phyloP scores from a whole-genome alignment of 1,284 basidiomycete species.

The Trichosporon inkin region DNA sequence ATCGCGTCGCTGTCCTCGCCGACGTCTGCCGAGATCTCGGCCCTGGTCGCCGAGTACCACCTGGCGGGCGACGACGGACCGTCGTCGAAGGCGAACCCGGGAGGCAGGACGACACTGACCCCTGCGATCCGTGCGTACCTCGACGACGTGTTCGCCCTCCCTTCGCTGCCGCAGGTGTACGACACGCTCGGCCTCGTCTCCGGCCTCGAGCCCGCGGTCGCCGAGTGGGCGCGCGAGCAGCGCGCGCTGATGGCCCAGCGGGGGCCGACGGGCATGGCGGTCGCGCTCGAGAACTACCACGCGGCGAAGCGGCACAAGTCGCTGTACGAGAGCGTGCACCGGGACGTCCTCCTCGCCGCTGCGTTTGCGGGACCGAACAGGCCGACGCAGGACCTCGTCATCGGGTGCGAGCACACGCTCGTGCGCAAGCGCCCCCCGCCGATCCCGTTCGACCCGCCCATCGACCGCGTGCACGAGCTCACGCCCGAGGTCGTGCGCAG shows the following conservation, averaged over 20 bases:
- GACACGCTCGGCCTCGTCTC: conserved; percentile 54
- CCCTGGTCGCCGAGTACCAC: conserved; percentile 30
- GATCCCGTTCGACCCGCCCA: not conserved
- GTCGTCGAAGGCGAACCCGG: conserved; percentile 59
- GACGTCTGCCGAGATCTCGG: conserved; percentile 23
- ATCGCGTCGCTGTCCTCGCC: conserved; percentile 40
- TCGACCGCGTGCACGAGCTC: not conserved
- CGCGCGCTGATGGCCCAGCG: conserved; percentile 60
- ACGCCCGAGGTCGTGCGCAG: not conserved
- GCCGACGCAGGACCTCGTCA: not conserved
- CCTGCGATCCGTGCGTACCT: conserved; percentile 67
- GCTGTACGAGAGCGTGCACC: not conserved
- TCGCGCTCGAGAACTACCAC: conserved; percentile 69
- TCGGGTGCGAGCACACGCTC: not conserved
- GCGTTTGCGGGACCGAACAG: not conserved
- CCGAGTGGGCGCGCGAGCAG: conserved; percentile 67
- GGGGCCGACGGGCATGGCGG: conserved; percentile 80
- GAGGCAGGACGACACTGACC: conserved; percentile 57
- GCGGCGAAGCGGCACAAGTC: not conserved
- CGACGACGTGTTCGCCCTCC: conserved; percentile 63
- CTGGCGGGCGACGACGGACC: conserved; percentile 51
- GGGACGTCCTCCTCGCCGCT: not conserved
- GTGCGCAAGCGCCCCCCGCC: not conserved
- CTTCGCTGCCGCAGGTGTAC: conserved; percentile 65
- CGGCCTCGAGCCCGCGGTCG: conserved; percentile 53